Evolutionary conservation across 495 filamentous ascomycete genomes (phyloP).

Genomic region (Hypoxylon fuscum): DNA sequence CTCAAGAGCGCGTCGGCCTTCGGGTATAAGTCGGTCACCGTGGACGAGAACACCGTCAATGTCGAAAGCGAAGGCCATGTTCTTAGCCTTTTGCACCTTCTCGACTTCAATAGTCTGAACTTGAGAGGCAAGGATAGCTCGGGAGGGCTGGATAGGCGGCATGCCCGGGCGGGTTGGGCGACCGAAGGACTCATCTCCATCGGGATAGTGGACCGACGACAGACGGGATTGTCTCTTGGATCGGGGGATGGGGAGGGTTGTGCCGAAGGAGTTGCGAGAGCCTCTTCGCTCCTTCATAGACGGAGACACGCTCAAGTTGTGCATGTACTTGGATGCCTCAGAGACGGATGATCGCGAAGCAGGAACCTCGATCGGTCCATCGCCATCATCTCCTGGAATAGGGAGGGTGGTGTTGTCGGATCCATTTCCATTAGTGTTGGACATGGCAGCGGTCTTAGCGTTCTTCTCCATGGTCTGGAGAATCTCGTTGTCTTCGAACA

Average conservation of each 20-base stretch:
- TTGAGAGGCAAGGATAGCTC: constrained; percentile 76
- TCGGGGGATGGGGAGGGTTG: constrained; percentile 77
- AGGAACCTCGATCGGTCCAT: constrained; percentile 73
- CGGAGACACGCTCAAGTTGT: constrained; percentile 72
- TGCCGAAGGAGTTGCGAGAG: constrained; percentile 82
- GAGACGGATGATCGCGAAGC: constrained; percentile 74
- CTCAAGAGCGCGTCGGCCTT: constrained; percentile 65
- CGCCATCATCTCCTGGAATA: constrained; percentile 59
- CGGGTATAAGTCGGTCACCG: constrained; percentile 69
- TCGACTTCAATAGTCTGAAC: constrained; percentile 75
- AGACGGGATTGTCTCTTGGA: constrained; percentile 75
- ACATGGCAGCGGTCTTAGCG: constrained; percentile 33
- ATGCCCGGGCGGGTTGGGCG: constrained; percentile 55
- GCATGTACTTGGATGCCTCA: constrained; percentile 76
- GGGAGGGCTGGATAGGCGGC: constrained; percentile 61
- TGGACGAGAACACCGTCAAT: constrained; percentile 74
- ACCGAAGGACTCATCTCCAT: constrained; percentile 51
- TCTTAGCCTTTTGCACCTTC: constrained; percentile 71
- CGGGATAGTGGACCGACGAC: constrained; percentile 57
- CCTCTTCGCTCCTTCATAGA: constrained; percentile 72
- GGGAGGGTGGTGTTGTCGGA: constrained; percentile 47
- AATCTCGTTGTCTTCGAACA: constrained; percentile 68
- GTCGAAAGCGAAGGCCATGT: constrained; percentile 74
- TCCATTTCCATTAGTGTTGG: constrained; percentile 29
- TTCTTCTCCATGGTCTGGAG: constrained; percentile 49